Evolutionary conservation across 2,329 filamentous ascomycete species (phyloP).

Genomic region (Teratosphaeria epicoccoides): DNA sequence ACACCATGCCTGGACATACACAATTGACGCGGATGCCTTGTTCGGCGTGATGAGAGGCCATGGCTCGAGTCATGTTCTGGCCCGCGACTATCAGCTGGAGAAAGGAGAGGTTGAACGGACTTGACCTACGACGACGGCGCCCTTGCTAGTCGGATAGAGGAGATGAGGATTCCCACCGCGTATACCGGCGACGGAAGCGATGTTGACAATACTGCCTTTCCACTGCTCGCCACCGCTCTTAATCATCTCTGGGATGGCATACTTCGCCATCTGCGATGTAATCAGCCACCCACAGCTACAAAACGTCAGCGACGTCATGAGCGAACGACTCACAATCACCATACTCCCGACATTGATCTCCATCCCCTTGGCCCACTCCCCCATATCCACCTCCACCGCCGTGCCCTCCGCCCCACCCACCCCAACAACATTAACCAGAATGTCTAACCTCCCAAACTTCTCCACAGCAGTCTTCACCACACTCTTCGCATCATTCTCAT

Average conservation of each 20-base stretch:
- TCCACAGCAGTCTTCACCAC: conserved; percentile 33
- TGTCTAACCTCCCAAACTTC: conserved; percentile 48
- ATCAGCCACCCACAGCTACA: neutral
- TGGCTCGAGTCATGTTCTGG: conserved; percentile 45
- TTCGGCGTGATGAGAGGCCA: conserved; percentile 44
- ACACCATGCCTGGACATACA: conserved; percentile 46
- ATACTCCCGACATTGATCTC: conserved; percentile 55
- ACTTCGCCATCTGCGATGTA: conserved; percentile 33
- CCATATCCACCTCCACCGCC: conserved; percentile 51
- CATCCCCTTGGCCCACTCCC: conserved; percentile 45
- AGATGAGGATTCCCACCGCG: conserved; percentile 44
- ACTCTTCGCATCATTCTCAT: conserved; percentile 40
- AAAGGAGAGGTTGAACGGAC: neutral
- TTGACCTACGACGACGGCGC: conserved; percentile 37
- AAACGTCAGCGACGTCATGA: too few species aligned
- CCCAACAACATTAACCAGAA: conserved; percentile 56
- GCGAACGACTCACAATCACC: conserved; percentile 42
- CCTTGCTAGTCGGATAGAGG: conserved; percentile 45
- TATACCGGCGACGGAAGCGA: conserved; percentile 51
- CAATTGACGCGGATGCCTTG: conserved; percentile 46
- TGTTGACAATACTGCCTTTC: conserved; percentile 49
- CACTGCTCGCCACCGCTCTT: conserved; percentile 38
- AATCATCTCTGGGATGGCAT: conserved; percentile 50
- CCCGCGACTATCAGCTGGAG: neutral
- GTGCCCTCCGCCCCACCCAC: conserved; percentile 49